phyloP scores from a whole-genome alignment of 2,329 filamentous ascomycete genomes.

The Onygena corvina region DNA sequence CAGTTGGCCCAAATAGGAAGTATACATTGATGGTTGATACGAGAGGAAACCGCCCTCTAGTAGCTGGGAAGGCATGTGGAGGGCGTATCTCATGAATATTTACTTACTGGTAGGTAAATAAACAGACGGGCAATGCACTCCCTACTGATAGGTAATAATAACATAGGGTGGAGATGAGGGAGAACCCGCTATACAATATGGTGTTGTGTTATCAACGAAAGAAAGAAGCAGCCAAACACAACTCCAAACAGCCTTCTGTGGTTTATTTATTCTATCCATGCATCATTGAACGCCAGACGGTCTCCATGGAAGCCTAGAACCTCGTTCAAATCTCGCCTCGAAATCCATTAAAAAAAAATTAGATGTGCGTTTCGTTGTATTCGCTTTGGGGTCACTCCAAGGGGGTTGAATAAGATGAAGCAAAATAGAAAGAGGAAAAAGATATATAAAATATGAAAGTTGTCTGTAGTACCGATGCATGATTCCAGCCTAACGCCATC shows the following conservation, averaged over 20 bases:
- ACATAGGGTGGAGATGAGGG: too few species aligned
- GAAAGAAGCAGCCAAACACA: background rate
- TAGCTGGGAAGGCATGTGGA: background rate
- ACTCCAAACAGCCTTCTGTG: conserved; percentile 1
- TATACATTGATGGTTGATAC: background rate
- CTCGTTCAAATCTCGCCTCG: background rate
- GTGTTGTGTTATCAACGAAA: background rate
- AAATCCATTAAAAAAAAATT: background rate
- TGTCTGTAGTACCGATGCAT: background rate
- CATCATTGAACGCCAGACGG: conserved; percentile 2
- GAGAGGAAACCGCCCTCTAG: background rate
- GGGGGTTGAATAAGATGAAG: background rate
- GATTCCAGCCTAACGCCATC: background rate
- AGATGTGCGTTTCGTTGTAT: background rate
- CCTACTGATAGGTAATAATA: background rate
- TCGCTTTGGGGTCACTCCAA: background rate
- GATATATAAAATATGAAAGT: background rate
- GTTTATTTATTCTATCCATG: conserved; percentile 3
- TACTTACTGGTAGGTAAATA: background rate
- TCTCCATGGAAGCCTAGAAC: background rate
- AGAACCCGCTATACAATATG: background rate
- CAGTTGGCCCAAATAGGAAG: background rate
- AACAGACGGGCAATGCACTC: too few species aligned
- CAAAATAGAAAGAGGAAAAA: background rate
- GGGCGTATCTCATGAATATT: too few species aligned